phyloP scores from a whole-genome alignment of 768 basidiomycete genomes.

The Tricholoma saponaceum region DNA sequence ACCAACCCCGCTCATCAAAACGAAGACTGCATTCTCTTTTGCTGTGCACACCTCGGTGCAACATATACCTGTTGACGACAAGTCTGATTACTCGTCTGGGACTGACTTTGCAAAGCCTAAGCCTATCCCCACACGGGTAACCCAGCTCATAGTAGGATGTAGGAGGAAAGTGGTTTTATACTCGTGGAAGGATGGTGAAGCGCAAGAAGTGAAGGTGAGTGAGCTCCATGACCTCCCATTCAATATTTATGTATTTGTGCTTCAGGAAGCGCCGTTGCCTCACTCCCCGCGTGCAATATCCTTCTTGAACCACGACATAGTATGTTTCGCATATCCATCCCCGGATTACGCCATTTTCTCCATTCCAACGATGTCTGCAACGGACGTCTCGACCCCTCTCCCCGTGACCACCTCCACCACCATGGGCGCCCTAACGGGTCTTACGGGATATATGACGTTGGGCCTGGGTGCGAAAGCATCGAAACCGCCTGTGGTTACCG shows the following conservation, averaged over 20 bases:
- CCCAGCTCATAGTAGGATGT: slow-evolving; percentile 81
- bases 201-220: slow-evolving; percentile 62
- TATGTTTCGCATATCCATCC: slow-evolving; percentile 78
- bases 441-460: slow-evolving; percentile 84
- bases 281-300: slow-evolving; percentile 87
- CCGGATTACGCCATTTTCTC: slow-evolving; percentile 76
- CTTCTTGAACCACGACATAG: slow-evolving; percentile 59
- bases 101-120: slow-evolving; percentile 30
- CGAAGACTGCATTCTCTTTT: slow-evolving; percentile 82
- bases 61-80: slow-evolving; percentile 28
- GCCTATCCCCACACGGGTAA: slow-evolving; percentile 64
- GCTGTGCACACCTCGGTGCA: slow-evolving; percentile 63
- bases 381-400: slow-evolving; percentile 49
- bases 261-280: slow-evolving; percentile 74
- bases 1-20: slow-evolving; percentile 67
- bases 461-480: slow-evolving; percentile 66
- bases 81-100: slow-evolving; percentile 15
- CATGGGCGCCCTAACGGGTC: slow-evolving; percentile 73
- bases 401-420: slow-evolving; percentile 44
- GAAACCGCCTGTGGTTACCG: slow-evolving; percentile 56
- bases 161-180: slow-evolving; percentile 81
- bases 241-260: not conserved
- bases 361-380: slow-evolving; percentile 50
- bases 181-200: slow-evolving; percentile 81
- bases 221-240: not conserved